A percentile compares a stretch with the other conserved stretches of the same genome.
phyloP scores from a whole-genome alignment of 1,139 yeast species.

The Casaregolazyma suthepensis region DNA sequence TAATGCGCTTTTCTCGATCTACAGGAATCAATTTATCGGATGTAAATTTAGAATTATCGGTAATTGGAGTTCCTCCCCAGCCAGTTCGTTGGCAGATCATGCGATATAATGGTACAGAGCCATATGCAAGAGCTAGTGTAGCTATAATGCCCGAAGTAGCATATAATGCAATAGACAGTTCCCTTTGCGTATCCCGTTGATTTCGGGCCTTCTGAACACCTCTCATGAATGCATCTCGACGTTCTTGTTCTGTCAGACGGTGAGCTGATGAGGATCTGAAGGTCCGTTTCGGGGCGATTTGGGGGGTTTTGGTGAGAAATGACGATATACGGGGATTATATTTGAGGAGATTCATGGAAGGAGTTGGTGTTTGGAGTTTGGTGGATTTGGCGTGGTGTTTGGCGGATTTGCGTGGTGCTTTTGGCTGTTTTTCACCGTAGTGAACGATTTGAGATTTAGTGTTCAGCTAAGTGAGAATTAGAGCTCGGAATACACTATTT shows the following conservation, averaged over 20 bases:
- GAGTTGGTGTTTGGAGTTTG: background rate
- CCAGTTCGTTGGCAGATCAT: constrained; percentile 94
- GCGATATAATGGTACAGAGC: constrained; percentile 89
- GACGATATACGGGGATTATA: background rate
- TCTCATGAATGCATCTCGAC: constrained; percentile 21
- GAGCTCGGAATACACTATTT: too few relatives aligned
- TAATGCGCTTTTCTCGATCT: constrained; percentile 73
- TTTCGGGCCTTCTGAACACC: constrained; percentile 31
- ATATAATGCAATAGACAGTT: constrained; percentile 59
- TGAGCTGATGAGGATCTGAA: background rate
- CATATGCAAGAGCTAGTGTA: constrained; percentile 76
- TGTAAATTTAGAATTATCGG: constrained; percentile 73
- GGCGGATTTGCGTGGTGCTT: background rate
- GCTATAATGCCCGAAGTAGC: constrained; percentile 63
- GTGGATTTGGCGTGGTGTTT: background rate
- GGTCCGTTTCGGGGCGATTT: background rate
- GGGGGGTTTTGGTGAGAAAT: background rate
- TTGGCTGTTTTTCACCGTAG: too few relatives aligned
- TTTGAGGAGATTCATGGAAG: background rate
- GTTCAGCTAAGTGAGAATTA: too few relatives aligned
- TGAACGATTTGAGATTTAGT: too few relatives aligned
- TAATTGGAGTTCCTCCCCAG: constrained; percentile 91
- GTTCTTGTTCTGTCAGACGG: constrained; percentile 15
- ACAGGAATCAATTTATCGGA: constrained; percentile 86
- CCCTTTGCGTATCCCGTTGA: constrained; percentile 30